Evolutionary conservation across 371 early-diverging fungal genomes (phyloP), one percentile per base, ranked within the genome.

Genomic region (Rhizomucor miehei): DNA sequence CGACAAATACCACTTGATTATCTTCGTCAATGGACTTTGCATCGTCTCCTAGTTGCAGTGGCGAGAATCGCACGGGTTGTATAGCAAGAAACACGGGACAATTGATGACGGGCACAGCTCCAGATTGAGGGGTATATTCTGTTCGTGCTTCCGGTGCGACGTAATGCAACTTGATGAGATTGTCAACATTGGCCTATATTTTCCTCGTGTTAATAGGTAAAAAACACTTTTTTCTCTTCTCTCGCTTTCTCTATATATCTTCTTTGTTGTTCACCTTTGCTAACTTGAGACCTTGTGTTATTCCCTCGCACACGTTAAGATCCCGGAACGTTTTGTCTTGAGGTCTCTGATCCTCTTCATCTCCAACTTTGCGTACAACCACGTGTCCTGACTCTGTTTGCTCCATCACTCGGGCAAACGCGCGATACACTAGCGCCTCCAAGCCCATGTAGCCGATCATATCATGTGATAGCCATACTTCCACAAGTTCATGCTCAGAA

Each of bases 311-410:
- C 54, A 82, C 65, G 50, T 84, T 82, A 49, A 86, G 47, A 51
- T 84, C 73, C 40, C 71, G 65, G 29, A 29, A 29, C n/a, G 63
- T 52, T 9, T 60, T 62, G 17, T 73, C 70, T 21, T 66, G 63
- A 2, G 57, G 60, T 23, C 67, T 51, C 46, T 77, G 65, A 5
- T 50, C 54, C 35, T 57, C 63, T 23, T 62, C 64, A 8, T 76
- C 67, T 24, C 66, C 73, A 6, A 64, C 64, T 35, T 78, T 75
- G 54, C 78, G 81, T 6, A 86, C 81, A 11, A 81, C 61, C n/a
- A 86, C 82, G 45, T 84, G 84, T 6, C 86, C 86, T 12, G 82
- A 75, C 52, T 86, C 86, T 14, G 84, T 84, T 40, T 86, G 81
- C 36, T 84, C 86, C 86, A 86, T 86, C 29, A 86, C 79, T 48